A percentile compares a stretch with the other conserved stretches of the same genome.
phyloP scores from a whole-genome alignment of 1,284 basidiomycete genomes.

The Ceratobasidium sp. region DNA sequence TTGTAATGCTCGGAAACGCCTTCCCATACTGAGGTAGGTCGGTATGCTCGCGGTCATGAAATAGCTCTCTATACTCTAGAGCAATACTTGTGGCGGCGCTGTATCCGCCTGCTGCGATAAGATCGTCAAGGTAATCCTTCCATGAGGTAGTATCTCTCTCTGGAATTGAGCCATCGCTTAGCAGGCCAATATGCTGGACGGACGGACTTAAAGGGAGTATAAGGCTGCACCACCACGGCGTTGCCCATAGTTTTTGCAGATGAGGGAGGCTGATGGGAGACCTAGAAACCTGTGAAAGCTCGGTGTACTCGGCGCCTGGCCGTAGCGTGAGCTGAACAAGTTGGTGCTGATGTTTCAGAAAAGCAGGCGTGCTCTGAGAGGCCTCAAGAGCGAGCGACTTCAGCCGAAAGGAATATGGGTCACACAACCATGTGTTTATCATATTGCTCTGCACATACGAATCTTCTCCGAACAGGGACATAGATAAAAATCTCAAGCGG shows the following conservation, averaged over 20 bases:
- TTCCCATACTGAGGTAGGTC: not conserved
- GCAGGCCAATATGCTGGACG: not conserved
- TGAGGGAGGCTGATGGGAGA: not conserved
- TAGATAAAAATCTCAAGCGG: not conserved
- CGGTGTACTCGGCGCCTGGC: not conserved
- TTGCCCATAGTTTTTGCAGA: not conserved
- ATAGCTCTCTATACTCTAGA: not conserved
- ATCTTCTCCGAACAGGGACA: not conserved
- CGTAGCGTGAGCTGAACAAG: not conserved
- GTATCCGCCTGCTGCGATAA: not conserved
- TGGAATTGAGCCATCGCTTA: not conserved
- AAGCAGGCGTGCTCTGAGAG: not conserved
- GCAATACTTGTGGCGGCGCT: not conserved
- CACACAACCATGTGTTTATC: not conserved
- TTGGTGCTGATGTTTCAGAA: not conserved
- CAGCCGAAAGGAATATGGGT: not conserved
- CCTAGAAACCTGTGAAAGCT: not conserved
- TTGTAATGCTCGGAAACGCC: not conserved
- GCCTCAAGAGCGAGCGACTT: not conserved
- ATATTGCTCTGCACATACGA: not conserved
- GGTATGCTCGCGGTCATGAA: not conserved
- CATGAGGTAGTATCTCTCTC: not conserved
- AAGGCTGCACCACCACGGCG: not conserved
- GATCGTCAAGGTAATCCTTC: not conserved
- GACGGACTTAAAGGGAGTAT: conserved; percentile 1